These are phyloP conservation scores for Mycoemilia scoparia DNA, from an alignment of 192 early-diverging fungal species.

Conservation along the genomic window DNA sequence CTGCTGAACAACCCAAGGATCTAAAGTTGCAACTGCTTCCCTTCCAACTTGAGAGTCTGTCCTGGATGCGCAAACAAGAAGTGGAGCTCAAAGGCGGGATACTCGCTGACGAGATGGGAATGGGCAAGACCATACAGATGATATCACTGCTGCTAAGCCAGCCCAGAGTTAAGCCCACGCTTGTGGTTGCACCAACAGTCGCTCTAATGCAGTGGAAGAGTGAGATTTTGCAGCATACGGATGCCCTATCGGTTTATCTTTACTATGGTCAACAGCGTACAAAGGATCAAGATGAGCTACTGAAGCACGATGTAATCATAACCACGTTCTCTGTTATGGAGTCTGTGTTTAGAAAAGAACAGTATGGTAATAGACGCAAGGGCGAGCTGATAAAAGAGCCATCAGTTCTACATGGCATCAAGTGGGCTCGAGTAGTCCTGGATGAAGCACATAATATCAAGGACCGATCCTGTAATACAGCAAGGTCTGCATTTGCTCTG, in stretches of 20 bases:
- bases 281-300: constrained; percentile 29
- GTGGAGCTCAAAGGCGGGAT: constrained; percentile 56
- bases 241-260: constrained; percentile 42
- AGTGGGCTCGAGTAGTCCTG: constrained; percentile 71
- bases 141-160: constrained; percentile 60
- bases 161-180: constrained; percentile 41
- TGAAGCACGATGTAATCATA: constrained; percentile 55
- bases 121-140: constrained; percentile 89
- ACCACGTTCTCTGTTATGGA: constrained; percentile 70
- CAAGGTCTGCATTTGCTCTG: constrained; percentile 65
- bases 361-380: constrained; percentile 44
- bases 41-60: constrained; percentile 72
- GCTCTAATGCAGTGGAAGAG: constrained; percentile 76
- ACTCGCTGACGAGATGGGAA: constrained; percentile 78
- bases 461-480: constrained; percentile 67
- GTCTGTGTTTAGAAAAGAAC: constrained; percentile 46
- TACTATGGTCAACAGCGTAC: constrained; percentile 59
- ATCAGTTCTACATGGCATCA: constrained; percentile 49
- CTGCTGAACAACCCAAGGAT: constrained; percentile 39
- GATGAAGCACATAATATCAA: constrained; percentile 86
- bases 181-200: constrained; percentile 76
- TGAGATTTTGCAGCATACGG: constrained; percentile 52
- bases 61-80: constrained; percentile 73
- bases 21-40: constrained; percentile 62
- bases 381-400: constrained; percentile 39